phyloP scores from a whole-genome alignment of 1,284 basidiomycete species.

The Acaromyces ingoldii region DNA sequence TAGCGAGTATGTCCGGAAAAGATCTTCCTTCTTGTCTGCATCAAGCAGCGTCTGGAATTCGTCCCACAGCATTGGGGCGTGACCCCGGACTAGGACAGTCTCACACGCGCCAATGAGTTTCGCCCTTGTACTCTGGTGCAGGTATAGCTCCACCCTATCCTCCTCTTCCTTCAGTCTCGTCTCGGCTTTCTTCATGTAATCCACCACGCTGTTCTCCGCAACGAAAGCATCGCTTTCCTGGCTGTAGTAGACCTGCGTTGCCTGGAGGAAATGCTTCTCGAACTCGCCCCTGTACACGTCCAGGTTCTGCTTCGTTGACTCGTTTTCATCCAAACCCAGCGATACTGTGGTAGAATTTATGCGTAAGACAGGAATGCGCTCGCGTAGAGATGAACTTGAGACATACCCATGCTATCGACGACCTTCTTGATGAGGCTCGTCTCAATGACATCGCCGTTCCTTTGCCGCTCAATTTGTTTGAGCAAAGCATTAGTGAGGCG shows the following conservation, averaged over 20 bases:
- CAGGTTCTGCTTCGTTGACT: slow-evolving; percentile 84
- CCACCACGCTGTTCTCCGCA: slow-evolving; percentile 81
- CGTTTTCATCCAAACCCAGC: slow-evolving; percentile 83
- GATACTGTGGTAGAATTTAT: slow-evolving; percentile 57
- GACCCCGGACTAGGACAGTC: slow-evolving; percentile 82
- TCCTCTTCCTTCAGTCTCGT: slow-evolving; percentile 88
- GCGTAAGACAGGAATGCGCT: neutral
- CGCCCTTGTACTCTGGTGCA: slow-evolving; percentile 61
- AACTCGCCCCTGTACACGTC: slow-evolving; percentile 92
- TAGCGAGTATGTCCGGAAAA: slow-evolving; percentile 79
- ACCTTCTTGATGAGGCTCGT: slow-evolving; percentile 91
- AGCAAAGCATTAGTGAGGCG: slow-evolving; percentile 85
- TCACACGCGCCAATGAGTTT: slow-evolving; percentile 82
- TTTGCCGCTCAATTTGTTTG: slow-evolving; percentile 83
- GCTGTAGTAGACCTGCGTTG: slow-evolving; percentile 86
- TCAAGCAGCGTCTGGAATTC: slow-evolving; percentile 90
- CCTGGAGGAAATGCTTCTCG: slow-evolving; percentile 78
- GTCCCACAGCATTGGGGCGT: slow-evolving; percentile 83
- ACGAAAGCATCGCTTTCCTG: slow-evolving; percentile 87
- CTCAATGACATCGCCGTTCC: slow-evolving; percentile 91
- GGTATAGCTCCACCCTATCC: slow-evolving; percentile 87
- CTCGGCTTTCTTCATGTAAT: slow-evolving; percentile 96
- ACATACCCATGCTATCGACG: slow-evolving; percentile 71
- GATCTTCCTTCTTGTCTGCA: slow-evolving; percentile 85
- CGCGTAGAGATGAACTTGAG: neutral